Evolutionary conservation across 2,329 filamentous ascomycete species (phyloP), one percentile per base, ranked within the genome.

Genomic region (Ophiosphaerella korrae): DNA sequence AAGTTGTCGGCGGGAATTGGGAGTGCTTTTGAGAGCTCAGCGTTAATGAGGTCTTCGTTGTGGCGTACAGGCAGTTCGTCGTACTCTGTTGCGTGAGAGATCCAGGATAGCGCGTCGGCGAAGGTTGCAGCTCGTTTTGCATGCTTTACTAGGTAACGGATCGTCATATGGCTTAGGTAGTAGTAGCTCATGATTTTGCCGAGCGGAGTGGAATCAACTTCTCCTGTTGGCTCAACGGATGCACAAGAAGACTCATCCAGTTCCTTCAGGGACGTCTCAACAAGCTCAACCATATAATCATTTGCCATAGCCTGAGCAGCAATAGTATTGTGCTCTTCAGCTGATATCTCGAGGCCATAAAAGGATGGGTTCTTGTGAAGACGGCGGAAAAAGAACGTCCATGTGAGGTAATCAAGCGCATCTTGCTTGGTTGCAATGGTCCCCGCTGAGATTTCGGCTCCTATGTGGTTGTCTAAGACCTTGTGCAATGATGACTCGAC

Each of bases 111-210:
- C 0, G 87, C 91, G 59, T 97, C 89, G 9, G 87, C 82, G 70
- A 99, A 95, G 1, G 82, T 85, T 1, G 89, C 90, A 14, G 86
- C 78, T 0, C 86, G 83, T 65, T 89, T 93, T 21, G 89, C 90
- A 60, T 93, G 83, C 40, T 84, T 82, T 57, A 89, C 85, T 6
- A 99, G 83, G 64, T 91, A 87, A 1, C 94, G 89, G 64, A 99
- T 92, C 0, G 94, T 99, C 75, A 89, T 89, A 77, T 99, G 94
- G 0, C 92, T 95, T 41, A 80, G 86, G 70, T 99, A 99, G 81
- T 99, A 99, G 80, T 97, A 99, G 73, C 90, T 96, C 91, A 97
- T 97, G 68, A 99, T 97, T 78, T 96, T 97, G 65, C 94, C 94
- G 6, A 97, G 82, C 0, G 93, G 88, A 0, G 94, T 97, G 0